These are phyloP conservation scores for Candida adriatica DNA, from an alignment of 805 yeast genomes.

Conservation along the genomic window DNA sequence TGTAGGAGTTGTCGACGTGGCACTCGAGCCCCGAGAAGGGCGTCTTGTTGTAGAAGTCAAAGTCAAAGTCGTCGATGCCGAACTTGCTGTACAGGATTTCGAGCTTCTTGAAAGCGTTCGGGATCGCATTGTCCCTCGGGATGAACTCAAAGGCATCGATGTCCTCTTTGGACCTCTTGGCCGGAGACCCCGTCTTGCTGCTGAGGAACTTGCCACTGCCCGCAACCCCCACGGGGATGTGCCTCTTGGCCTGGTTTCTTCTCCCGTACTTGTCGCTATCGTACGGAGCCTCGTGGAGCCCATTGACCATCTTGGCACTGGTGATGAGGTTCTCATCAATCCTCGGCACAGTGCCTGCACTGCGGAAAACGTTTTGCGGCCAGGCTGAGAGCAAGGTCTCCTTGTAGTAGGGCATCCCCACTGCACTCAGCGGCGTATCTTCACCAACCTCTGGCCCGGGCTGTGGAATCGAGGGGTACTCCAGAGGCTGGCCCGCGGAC, in stretches of 20 bases:
- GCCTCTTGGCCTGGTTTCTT: constrained; percentile 41
- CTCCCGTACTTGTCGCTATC: constrained; percentile 51
- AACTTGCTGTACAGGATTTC: constrained; percentile 80
- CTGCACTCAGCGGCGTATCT: constrained; percentile 57
- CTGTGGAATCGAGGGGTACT: constrained; percentile 43
- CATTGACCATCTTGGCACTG: constrained; percentile 25
- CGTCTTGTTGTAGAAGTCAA: constrained; percentile 74
- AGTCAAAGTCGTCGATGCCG: constrained; percentile 93
- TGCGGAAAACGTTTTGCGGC: constrained; percentile 62
- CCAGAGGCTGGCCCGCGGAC: constrained; percentile 39
- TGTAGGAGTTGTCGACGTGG: constrained; percentile 70
- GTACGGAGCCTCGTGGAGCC: constrained; percentile 44
- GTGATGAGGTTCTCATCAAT: constrained; percentile 41
- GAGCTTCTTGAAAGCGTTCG: constrained; percentile 68
- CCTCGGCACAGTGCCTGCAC: constrained; percentile 53
- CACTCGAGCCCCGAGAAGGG: constrained; percentile 80
- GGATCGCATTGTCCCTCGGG: constrained; percentile 36
- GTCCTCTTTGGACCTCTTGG: constrained; percentile 25
- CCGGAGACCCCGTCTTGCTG: constrained; percentile 35
- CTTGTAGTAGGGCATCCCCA: constrained; percentile 86
- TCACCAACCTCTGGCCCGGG: constrained; percentile 28
- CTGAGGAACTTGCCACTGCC: constrained; percentile 48
- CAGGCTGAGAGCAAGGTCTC: constrained; percentile 74
- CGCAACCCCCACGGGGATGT: constrained; percentile 30
- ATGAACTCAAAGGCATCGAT: constrained; percentile 27